These are phyloP conservation scores for Volvox africanus DNA, from an alignment of 139 green algal species.

Conservation along the genomic window DNA sequence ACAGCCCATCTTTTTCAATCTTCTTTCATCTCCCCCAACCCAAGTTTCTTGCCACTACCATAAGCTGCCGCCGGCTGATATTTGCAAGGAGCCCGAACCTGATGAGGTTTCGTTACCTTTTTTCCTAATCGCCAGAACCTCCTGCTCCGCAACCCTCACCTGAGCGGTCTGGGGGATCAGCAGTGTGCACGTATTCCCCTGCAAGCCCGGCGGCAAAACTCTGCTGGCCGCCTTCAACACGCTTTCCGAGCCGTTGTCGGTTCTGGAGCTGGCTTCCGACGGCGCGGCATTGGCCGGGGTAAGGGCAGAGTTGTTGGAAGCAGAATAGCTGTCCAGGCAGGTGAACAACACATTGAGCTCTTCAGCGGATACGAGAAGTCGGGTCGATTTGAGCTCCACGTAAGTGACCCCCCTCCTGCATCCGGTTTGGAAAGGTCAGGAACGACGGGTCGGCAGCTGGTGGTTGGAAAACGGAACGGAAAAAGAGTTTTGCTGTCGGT, in stretches of 20 bases:
- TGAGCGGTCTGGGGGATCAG: neutral
- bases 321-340: neutral
- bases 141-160: neutral
- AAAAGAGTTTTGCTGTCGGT: no score
- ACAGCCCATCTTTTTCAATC: no score
- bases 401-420: neutral
- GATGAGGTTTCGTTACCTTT: no score
- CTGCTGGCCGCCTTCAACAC: neutral
- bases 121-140: no score
- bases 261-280: neutral
- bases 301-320: neutral
- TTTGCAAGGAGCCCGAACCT: no score
- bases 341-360: constrained; percentile 5
- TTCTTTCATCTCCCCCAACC: no score
- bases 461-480: no score
- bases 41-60: no score
- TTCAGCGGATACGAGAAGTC: neutral
- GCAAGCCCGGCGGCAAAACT: neutral
- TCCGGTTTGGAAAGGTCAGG: no score
- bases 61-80: no score
- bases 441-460: no score
- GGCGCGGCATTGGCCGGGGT: neutral
- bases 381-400: neutral
- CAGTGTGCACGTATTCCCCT: neutral
- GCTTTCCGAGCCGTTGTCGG: neutral